These are phyloP conservation scores for Rhododendron griersonianum DNA, from an alignment of 148 eudicot species.

Conservation along the genomic window DNA sequence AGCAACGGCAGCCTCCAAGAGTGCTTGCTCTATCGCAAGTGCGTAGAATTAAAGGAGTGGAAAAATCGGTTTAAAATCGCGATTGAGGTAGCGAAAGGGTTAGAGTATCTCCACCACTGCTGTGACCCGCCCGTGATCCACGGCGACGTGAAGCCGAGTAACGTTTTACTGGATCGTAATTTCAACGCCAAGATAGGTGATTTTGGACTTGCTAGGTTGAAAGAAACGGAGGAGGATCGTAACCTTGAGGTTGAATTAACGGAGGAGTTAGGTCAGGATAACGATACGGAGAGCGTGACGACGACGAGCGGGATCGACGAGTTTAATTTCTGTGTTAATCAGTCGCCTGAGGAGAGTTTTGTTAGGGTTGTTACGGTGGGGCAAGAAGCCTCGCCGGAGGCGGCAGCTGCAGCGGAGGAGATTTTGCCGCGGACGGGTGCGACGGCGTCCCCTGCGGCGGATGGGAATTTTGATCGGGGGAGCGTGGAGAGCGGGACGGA, in stretches of 20 bases:
- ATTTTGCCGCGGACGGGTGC: not conserved
- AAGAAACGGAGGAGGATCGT: slow-evolving; percentile 26
- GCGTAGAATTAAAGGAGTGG: slow-evolving; percentile 54
- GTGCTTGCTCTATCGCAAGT: slow-evolving; percentile 56
- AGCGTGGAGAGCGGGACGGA: slow-evolving; percentile 31
- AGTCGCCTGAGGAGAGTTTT: slow-evolving; percentile 52
- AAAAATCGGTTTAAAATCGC: slow-evolving; percentile 43
- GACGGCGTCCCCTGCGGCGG: slow-evolving; percentile 24
- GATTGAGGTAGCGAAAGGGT: slow-evolving; percentile 61
- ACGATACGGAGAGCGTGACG: slow-evolving; percentile 71
- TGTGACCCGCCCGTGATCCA: slow-evolving; percentile 81
- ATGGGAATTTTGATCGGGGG: slow-evolving; percentile 36
- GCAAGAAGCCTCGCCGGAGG: slow-evolving; percentile 62
- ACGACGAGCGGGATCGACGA: slow-evolving; percentile 56
- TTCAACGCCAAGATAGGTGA: slow-evolving; percentile 76
- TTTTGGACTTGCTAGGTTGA: slow-evolving; percentile 85
- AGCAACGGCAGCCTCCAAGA: slow-evolving; percentile 83
- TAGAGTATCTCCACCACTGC: slow-evolving; percentile 63
- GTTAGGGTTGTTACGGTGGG: slow-evolving; percentile 30
- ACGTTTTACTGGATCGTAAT: slow-evolving; percentile 53
- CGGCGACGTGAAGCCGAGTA: slow-evolving; percentile 96
- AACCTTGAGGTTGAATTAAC: slow-evolving; percentile 18
- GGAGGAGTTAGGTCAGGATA: slow-evolving; percentile 47
- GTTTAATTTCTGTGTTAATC: slow-evolving; percentile 36
- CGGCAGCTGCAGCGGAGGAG: slow-evolving; percentile 17